A percentile compares a stretch with the other conserved stretches of the same genome.
Conservation (phyloP, 225 moss, liverwort and hornwort genomes). For the Thuidium tamariscinum region DNA sequence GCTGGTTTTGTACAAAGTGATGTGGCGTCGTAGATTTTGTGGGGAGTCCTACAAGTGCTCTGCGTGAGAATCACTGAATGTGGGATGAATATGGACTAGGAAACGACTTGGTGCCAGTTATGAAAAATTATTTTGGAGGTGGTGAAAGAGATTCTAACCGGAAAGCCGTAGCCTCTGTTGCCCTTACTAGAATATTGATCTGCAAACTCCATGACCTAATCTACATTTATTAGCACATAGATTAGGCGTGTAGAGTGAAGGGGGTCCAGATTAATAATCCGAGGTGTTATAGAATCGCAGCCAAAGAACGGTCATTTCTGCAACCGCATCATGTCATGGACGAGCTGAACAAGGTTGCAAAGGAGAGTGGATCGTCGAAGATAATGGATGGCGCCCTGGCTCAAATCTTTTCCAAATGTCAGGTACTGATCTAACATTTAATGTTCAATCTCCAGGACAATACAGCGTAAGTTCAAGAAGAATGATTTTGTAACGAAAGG, state of each 20-base stretch:
- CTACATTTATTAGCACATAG: not conserved
- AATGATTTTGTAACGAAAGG: not conserved
- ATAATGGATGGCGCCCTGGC: slow-evolving; percentile 45
- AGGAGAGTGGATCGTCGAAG: slow-evolving; percentile 2
- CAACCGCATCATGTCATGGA: slow-evolving; percentile 64
- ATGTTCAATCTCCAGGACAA: not conserved
- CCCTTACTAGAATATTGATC: not conserved
- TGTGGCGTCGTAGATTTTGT: not conserved
- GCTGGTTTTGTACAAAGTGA: not conserved
- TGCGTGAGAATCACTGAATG: not conserved
- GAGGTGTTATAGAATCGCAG: slow-evolving; percentile 27
- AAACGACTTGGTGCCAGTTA: not conserved
- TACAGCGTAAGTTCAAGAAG: not conserved
- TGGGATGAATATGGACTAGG: not conserved
- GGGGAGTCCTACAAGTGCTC: not conserved
- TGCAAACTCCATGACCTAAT: not conserved
- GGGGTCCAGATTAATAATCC: not conserved
- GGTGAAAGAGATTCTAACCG: not conserved
- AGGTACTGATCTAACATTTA: not conserved
- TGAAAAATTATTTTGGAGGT: not conserved
- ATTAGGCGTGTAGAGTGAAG: not conserved
- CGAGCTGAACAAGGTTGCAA: slow-evolving; percentile 20
- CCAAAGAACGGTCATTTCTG: slow-evolving; percentile 33
- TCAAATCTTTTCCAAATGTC: slow-evolving; percentile 25
- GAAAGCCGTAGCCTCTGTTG: not conserved